Conservation (phyloP, 2,329 filamentous ascomycete genomes). For the Amylocarpus encephaloides region DNA sequence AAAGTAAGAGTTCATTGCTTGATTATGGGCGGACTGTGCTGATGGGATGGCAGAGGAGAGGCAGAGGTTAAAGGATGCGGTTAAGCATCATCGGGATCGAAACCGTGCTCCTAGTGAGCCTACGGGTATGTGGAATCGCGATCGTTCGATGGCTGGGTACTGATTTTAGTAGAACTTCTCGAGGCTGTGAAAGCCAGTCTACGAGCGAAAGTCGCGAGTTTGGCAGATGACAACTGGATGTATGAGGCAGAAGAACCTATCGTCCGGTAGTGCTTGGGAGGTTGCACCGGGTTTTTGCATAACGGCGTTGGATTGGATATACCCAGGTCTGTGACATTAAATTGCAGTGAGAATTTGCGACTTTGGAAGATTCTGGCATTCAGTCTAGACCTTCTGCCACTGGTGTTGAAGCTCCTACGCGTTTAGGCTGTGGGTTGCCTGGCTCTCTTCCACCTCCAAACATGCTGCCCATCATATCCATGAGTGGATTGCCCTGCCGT, state of each 20-base stretch:
- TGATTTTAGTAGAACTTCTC: slow-evolving; percentile 51
- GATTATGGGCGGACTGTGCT: slow-evolving; percentile 8
- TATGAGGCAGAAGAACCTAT: slow-evolving; percentile 52
- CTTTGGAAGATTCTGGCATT: slow-evolving; percentile 12
- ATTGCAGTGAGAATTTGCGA: slow-evolving; percentile 6
- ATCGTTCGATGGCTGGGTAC: no score
- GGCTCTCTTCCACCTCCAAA: slow-evolving; percentile 66
- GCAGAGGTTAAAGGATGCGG: slow-evolving; percentile 53
- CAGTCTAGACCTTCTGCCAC: slow-evolving; percentile 56
- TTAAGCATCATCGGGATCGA: slow-evolving; percentile 53
- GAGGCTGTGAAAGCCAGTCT: slow-evolving; percentile 65
- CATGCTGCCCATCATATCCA: slow-evolving; percentile 98
- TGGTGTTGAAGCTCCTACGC: slow-evolving; percentile 39
- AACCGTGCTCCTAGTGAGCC: slow-evolving; percentile 53
- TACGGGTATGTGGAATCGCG: slow-evolving; percentile 46
- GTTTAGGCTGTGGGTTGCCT: slow-evolving; percentile 31
- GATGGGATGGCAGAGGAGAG: slow-evolving; percentile 43
- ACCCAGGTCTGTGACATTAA: slow-evolving; percentile 19
- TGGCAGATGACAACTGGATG: slow-evolving; percentile 88
- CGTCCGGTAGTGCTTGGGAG: slow-evolving; percentile 11
- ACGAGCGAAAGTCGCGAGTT: slow-evolving; percentile 61
- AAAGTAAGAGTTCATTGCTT: slow-evolving; percentile 36
- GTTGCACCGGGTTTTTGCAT: not conserved
- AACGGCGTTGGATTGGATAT: slow-evolving; percentile 21
- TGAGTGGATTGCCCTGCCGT: slow-evolving; percentile 81